Base-by-base conservation (phyloP, 2,329 filamentous ascomycete genomes). In the Trichoderma simmonsii region DNA sequence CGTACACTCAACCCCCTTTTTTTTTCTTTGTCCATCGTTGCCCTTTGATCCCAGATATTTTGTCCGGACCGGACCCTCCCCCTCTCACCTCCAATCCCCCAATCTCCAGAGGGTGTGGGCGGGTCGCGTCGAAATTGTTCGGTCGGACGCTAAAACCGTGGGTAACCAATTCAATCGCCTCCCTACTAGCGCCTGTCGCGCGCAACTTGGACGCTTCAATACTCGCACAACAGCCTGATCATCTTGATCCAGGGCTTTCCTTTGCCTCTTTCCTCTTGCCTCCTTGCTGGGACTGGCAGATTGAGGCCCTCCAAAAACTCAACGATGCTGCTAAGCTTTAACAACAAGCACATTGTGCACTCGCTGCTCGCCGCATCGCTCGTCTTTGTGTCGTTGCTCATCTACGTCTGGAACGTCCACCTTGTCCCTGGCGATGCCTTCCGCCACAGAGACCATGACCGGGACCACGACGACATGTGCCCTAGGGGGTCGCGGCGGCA, bases 391-490 rank as follows among this genome's bases (percentile, higher is more conserved):
- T 43, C 63, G 54, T 62, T 73, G 56, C 51, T 73, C 9, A 14
- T 71, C 51, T 73, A 73, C 24, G 68, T 73, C 61, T 73, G 71
- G 71, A 43, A 26, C 68, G 54, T 73, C 61, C 62, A 66, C 36
- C 54, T 73, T 8, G 36, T 71, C 8, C 68, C 68, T 30, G 68
- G 62, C 67, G 56, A 71, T 26, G 61, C 12, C 28, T n/a, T 70
- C 9, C 39, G 28, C 39, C 67, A 70, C 30, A n/a, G 28, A 26
- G 61, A 36, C 63, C 30, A 30, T 6, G 63, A 62, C 48, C 6
- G 21, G 11, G 36, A 67, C 51, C 2, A 51, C 6, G 43, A 72
- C 28, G 67, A 62, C 39, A 54, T 34, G 9, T 72, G 71, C n/a
- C 71, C 71, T 11, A 8, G 30, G 24, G 71, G 65, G 11, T 60